A percentile compares a stretch with the other conserved stretches of the same genome.
Conservation (phyloP, 73 alveolate genomes). For the Paramecium sexaurelia region DNA sequence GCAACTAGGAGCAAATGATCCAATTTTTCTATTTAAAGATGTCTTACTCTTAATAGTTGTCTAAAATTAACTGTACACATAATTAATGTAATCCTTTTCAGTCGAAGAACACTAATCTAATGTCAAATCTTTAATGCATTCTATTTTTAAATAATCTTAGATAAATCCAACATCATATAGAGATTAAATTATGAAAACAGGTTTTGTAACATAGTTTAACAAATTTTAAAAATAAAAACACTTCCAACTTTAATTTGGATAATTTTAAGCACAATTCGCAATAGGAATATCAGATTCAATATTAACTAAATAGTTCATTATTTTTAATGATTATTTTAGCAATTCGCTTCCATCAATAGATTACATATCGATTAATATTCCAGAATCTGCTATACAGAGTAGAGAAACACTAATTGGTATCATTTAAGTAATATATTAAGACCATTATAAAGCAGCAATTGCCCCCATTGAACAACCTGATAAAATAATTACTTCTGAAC, state of each 20-base stretch:
- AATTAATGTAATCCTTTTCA: not conserved
- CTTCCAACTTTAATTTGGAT: slow-evolving; percentile 16
- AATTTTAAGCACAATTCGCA: not conserved
- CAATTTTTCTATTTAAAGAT: not conserved
- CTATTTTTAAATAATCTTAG: not conserved
- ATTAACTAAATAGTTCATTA: slow-evolving; percentile 4
- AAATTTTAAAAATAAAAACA: slow-evolving; percentile 12
- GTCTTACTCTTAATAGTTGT: not conserved
- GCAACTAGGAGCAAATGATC: slow-evolving; percentile 56
- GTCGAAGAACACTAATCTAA: not conserved
- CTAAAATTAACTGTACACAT: not conserved
- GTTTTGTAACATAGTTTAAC: not conserved
- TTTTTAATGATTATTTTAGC: not conserved
- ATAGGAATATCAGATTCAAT: not conserved
- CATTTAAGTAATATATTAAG: not conserved
- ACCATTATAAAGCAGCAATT: slow-evolving; percentile 31
- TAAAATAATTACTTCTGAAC: not conserved
- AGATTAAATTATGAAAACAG: slow-evolving; percentile 23
- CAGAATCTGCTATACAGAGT: slow-evolving; percentile 19
- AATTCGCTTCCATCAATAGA: not conserved
- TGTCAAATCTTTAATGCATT: not conserved
- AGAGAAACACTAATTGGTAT: not conserved
- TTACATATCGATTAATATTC: not conserved
- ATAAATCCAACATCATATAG: not conserved
- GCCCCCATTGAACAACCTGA: slow-evolving; percentile 53